Evolutionary conservation across 2,329 filamentous ascomycete genomes (phyloP), one percentile per base, ranked within the genome.

Genomic region (Aspergillus spinulosporus): DNA sequence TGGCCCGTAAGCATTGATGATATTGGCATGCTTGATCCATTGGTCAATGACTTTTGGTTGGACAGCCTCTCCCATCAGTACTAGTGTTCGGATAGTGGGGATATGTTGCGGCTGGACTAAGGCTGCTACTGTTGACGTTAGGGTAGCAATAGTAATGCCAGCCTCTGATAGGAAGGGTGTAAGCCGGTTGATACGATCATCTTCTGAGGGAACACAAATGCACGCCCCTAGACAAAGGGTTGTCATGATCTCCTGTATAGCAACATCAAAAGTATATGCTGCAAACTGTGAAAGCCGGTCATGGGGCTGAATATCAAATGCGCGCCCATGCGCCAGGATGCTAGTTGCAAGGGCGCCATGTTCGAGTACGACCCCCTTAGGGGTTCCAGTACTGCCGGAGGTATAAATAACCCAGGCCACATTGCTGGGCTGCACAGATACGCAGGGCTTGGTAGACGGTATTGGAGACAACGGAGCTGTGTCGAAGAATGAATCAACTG

Each of bases 311-410:
- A 31, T 84, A 79, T 51, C 21, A 21, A 21, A 39, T 74, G 70
- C 7, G 83, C 67, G 0, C 78, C 76, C 79, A 58, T 84, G 80
- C 0, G 75, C 74, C 1, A 75, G 60, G 48, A 81, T 77, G 0
- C 76, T 74, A 0, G 82, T 80, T 1, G 81, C 79, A 1, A 85
- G 74, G 0, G 82, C 78, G 0, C 72, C 72, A 61, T 88, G 85
- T 3, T 79, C 81, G 60, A 85, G 83, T 46, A 84, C 79, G n/a
- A 84, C 78, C 1, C 83, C 84, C 55, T 81, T 81, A 0, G 80
- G 79, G 36, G 73, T 75, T 44, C 76, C 77, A 1, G 79, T 78
- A 1, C 79, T 79, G 0, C 79, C 79, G 1, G 78, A 78, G 2
- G 78, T 79, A 59, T 85, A 82, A 5, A 86, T 75, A 2, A 83